phyloP scores from a whole-genome alignment of 2,329 filamentous ascomycete species.

The Diplodia intermedia region DNA sequence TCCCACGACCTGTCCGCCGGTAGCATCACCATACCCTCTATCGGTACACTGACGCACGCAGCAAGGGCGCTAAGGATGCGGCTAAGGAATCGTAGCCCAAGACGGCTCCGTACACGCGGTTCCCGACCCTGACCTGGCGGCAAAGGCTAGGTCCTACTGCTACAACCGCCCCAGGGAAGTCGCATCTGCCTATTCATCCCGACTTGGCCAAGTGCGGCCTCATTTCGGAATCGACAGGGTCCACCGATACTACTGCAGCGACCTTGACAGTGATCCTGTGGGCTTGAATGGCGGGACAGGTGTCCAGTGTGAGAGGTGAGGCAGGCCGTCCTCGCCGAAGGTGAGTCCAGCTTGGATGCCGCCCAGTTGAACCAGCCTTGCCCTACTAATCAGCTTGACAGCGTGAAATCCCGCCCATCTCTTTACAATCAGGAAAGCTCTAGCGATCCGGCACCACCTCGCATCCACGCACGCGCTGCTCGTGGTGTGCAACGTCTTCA shows the following conservation, averaged over 20 bases:
- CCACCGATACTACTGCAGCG: not conserved
- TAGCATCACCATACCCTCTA: not conserved
- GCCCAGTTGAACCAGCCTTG: no score
- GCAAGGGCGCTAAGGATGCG: not conserved
- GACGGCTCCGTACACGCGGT: constrained; percentile 2
- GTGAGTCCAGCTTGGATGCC: not conserved
- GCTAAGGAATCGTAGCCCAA: not conserved
- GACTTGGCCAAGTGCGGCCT: not conserved
- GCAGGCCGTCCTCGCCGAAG: not conserved
- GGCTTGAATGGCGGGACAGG: not conserved
- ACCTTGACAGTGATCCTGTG: constrained; percentile 3
- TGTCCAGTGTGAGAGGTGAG: not conserved
- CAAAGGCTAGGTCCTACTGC: not conserved
- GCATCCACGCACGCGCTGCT: no score
- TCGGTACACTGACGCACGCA: not conserved
- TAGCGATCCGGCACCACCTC: no score
- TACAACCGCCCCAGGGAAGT: constrained; percentile 14
- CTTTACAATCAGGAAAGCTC: no score
- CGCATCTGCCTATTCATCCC: not conserved
- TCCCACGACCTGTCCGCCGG: not conserved
- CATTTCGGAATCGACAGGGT: constrained; percentile 10
- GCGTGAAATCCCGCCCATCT: no score
- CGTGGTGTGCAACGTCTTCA: no score
- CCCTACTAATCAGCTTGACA: no score
- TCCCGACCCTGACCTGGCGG: not conserved